Conservation (phyloP, 1,139 yeast species). For the Yamadazyma buinensis region DNA sequence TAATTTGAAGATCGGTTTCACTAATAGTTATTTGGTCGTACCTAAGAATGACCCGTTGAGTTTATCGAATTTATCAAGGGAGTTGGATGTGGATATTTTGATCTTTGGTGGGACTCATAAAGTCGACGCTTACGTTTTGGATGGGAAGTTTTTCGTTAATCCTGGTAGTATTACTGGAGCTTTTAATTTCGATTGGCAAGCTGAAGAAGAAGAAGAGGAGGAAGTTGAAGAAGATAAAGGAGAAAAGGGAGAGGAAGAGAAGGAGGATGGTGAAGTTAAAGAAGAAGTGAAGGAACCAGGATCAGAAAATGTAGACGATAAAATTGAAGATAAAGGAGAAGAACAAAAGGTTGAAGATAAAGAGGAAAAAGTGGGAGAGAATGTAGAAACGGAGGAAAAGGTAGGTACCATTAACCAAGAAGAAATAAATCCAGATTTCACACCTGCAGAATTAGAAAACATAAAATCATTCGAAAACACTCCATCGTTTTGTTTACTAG, state of each 20-base stretch:
- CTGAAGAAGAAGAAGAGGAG: conserved; percentile 43
- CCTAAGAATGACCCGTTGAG: conserved; percentile 89
- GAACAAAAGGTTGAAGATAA: conserved; percentile 5
- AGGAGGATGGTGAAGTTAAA: conserved; percentile 13
- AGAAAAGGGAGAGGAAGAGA: conserved; percentile 26
- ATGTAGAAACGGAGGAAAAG: conserved; percentile 8
- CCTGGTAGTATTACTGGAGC: conserved; percentile 99
- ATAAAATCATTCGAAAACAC: conserved; percentile 6
- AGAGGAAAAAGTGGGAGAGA: conserved; percentile 9
- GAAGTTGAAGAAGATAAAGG: conserved; percentile 34
- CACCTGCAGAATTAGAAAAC: conserved; percentile 19
- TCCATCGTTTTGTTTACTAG: conserved; percentile 87
- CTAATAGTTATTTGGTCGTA: conserved; percentile 78
- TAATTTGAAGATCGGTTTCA: conserved; percentile 73
- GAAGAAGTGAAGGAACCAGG: conserved; percentile 10
- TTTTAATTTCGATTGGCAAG: conserved; percentile 48
- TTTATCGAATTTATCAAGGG: conserved; percentile 76
- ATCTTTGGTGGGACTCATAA: conserved; percentile 97
- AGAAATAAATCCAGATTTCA: conserved; percentile 9
- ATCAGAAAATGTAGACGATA: conserved; percentile 20
- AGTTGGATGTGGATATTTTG: conserved; percentile 85
- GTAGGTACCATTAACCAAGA: not conserved
- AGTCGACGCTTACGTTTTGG: conserved; percentile 90
- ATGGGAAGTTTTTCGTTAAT: conserved; percentile 86
- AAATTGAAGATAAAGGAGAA: conserved; percentile 4